phyloP scores from a whole-genome alignment of 2,329 filamentous ascomycete genomes.

The Microsporum audouinii region DNA sequence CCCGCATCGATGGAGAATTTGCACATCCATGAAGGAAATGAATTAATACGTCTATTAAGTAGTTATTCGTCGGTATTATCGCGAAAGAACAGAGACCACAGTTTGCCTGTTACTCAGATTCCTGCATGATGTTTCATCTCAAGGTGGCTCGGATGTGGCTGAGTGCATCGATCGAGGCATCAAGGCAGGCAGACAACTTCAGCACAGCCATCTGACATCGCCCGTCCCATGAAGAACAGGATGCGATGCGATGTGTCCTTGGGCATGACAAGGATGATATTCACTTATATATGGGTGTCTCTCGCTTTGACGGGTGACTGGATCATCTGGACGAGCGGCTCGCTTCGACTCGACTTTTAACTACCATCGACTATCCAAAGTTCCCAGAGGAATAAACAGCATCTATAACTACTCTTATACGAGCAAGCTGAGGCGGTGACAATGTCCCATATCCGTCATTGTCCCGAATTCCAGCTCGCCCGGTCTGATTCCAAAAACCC shows the following conservation, averaged over 20 bases:
- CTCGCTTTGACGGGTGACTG: too few relatives aligned
- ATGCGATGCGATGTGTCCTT: too few relatives aligned
- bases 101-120: too few relatives aligned
- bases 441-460: slow-evolving; percentile 59
- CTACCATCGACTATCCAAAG: too few relatives aligned
- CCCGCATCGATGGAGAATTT: too few relatives aligned
- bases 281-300: background rate
- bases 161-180: background rate
- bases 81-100: too few relatives aligned
- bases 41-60: too few relatives aligned
- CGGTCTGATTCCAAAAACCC: slow-evolving; percentile 79
- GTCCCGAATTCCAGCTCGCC: slow-evolving; percentile 67
- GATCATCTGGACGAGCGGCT: too few relatives aligned
- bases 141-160: background rate
- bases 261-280: background rate
- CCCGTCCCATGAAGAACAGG: background rate
- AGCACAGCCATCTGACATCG: background rate
- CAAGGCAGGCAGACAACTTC: background rate
- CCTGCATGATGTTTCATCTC: too few relatives aligned
- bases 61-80: too few relatives aligned
- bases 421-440: background rate
- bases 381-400: background rate
- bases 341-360: too few relatives aligned
- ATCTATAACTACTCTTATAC: background rate
- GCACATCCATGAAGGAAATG: too few relatives aligned